Base-by-base conservation (phyloP, 768 basidiomycete genomes). In the Amanita thiersii region DNA sequence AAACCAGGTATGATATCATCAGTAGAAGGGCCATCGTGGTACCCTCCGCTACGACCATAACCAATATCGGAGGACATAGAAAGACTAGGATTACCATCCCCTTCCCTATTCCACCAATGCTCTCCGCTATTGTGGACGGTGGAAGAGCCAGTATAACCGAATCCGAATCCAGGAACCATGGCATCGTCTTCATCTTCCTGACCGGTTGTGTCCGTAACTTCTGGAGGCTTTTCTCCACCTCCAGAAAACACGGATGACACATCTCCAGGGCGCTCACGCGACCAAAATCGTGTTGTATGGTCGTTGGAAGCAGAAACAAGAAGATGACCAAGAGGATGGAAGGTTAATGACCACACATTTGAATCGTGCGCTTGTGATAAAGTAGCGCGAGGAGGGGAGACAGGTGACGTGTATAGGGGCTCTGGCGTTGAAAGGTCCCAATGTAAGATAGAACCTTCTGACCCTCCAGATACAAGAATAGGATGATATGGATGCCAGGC, bases 251-350 rank as follows among this genome's bases (percentile, higher is more conserved):
- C 86, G 40, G 75, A 77, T n/a, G 73, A 69, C 1, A 73, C 70
- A 51, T 89, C 87, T n/a, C 88, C 86, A 0, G 88, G 88, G 2
- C 88, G 75, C 56, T 91, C 88, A 52, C 94, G 78, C 36, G 83
- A 82, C 94, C 96, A 98, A 73, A 98, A 99, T n/a, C 93, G 78
- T 4, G 94, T 96, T 4, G 96, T 97, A 65, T 93, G 90, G 68
- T 99, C 96, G 66, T 96, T 98, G n/a, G 86, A 87, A 7, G 85
- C 96, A 47, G 79, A 83, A 47, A 83, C 91, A 52, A 99, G 81
- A 52, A 98, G 73, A 62, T 98, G 93, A 0, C 96, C 94, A 11
- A 98, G 77, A 0, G 94, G 93, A 62, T 98, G 93, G 73, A 81
- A 99, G 3, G 90, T 79, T 48, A 99, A 76, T 0, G 89, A 80